phyloP scores from a whole-genome alignment of 176 grass and related monocot genomes.

The Hsuehochloa calcarea region DNA sequence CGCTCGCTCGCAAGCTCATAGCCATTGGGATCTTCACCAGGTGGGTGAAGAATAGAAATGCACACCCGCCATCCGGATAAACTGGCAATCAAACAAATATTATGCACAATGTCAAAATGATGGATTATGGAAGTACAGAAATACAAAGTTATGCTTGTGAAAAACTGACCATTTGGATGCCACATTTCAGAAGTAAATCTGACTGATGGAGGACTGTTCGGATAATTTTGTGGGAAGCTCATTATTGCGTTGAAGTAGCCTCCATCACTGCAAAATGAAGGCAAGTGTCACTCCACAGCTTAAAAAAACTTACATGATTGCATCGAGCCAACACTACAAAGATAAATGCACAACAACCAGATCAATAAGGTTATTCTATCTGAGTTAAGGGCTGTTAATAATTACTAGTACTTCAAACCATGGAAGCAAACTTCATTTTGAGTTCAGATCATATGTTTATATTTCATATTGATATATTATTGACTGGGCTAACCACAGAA shows the following conservation, averaged over 20 bases:
- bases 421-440: neutral
- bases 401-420: neutral
- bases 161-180: conserved; percentile 94
- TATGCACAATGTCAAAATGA: neutral
- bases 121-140: conserved; percentile 18
- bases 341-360: neutral
- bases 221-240: conserved; percentile 92
- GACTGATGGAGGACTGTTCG: conserved; percentile 89
- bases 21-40: conserved; percentile 92
- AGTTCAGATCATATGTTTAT: neutral
- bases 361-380: neutral
- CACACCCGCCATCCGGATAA: conserved; percentile 85
- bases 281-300: neutral
- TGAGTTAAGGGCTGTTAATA: neutral
- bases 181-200: conserved; percentile 99
- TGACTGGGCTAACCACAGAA: neutral
- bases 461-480: neutral
- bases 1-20: conserved; percentile 97
- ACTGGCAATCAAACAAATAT: conserved; percentile 53
- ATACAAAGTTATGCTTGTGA: neutral
- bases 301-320: neutral
- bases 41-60: conserved; percentile 97
- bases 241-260: conserved; percentile 95
- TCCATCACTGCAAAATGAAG: conserved; percentile 68
- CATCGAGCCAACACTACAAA: neutral